Conservation (phyloP, 2,329 filamentous ascomycete genomes). For the Phaeomoniella chlamydospora region DNA sequence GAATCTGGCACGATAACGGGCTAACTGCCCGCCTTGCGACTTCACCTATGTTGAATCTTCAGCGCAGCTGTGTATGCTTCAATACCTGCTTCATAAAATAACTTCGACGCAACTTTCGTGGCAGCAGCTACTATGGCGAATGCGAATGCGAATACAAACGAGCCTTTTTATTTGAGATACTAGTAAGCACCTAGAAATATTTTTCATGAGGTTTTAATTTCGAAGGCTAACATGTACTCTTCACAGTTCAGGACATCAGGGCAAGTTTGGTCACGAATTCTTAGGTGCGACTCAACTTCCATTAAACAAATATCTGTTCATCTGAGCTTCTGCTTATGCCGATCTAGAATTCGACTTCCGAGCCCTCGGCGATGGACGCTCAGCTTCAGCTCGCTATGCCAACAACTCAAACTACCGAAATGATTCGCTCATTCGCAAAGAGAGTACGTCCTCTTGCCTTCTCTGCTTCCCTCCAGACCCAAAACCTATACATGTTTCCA, state of each 20-base stretch:
- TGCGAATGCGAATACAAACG: slow-evolving; percentile 53
- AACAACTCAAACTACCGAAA: slow-evolving; percentile 99
- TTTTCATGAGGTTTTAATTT: slow-evolving; percentile 17
- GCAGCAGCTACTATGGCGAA: too few relatives aligned
- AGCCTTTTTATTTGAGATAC: slow-evolving; percentile 92
- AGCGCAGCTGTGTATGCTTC: too few relatives aligned
- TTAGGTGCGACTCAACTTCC: slow-evolving; percentile 48
- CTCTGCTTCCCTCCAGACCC: too few relatives aligned
- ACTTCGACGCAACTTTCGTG: too few relatives aligned
- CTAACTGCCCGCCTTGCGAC: too few relatives aligned
- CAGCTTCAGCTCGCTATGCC: slow-evolving; percentile 87
- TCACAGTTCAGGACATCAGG: slow-evolving; percentile 83
- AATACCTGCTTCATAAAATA: too few relatives aligned
- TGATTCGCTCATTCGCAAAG: slow-evolving; percentile 96
- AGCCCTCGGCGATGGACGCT: slow-evolving; percentile 80
- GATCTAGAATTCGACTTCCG: slow-evolving; percentile 84
- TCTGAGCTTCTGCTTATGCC: slow-evolving; percentile 1
- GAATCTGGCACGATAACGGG: too few relatives aligned
- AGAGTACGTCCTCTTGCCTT: slow-evolving; percentile 52
- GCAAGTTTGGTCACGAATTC: slow-evolving; percentile 95
- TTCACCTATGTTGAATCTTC: too few relatives aligned
- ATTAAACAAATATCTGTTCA: slow-evolving; percentile 1
- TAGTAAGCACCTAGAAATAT: slow-evolving; percentile 60
- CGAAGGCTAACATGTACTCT: slow-evolving; percentile 27
- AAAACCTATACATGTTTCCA: too few relatives aligned